Evolutionary conservation across 805 yeast genomes (phyloP), one percentile per base, ranked within the genome.

Genomic region (Schizosaccharomyces octosporus): DNA sequence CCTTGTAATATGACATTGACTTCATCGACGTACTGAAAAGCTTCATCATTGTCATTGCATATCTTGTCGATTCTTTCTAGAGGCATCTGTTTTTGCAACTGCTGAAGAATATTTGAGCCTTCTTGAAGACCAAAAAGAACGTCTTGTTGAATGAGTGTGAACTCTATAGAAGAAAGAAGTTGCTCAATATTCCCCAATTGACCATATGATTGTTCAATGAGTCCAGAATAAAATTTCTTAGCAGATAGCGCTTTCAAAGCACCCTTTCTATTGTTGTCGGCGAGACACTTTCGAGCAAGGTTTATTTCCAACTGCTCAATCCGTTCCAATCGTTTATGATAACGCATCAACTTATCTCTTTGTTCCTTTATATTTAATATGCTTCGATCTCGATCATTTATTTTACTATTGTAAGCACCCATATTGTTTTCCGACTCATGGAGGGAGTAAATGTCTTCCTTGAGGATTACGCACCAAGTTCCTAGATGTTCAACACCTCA

Each of bases 101-200:
- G 81, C 65, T 79, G 82, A 66, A 93, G 77, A 13, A 87, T 86
- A 61, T 76, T 72, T 68, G 85, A 88, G 29, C 98, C 97, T 65
- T 84, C 82, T 66, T 82, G 77, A 39, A 93, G 73, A 0, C 97
- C 96, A 63, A 78, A 78, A 3, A 89, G 66, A 54, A 93, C 88
- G 67, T 88, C 95, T 64, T 81, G 81, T 69, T 93, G 97, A 41
- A 93, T 82, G 63, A 87, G 72, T 67, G 95, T 90, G 73, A 87
- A 88, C 71, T 93, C 97, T 45, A 93, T 84, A 6, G 82, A 82
- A 27, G 81, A 78, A 7, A 87, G 84, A 70, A 93, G 78, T 63
- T 80, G 78, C 69, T 90, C 97, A 45, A 93, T 71, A 48, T 85
- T 84, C 62, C 82, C 83, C 39, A 89, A 74, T 71, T 93, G 98